Conservation (phyloP, 805 yeast genomes). For the Ogataea salicorniae region DNA sequence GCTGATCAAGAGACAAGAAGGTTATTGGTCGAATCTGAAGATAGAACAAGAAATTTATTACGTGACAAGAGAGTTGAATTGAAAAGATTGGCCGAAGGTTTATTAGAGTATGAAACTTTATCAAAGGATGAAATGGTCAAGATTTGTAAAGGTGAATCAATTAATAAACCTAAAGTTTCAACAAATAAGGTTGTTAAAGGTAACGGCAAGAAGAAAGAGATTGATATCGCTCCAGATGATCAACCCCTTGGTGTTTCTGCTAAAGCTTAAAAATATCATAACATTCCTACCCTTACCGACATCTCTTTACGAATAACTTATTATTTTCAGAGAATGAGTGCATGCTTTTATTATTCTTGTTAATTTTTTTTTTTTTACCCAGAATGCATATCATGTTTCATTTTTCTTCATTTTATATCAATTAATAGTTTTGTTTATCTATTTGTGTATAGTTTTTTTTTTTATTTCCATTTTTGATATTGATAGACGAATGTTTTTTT, state of each 20-base stretch:
- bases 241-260: constrained; percentile 25
- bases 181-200: constrained; percentile 71
- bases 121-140: constrained; percentile 86
- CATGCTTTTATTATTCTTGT: not conserved
- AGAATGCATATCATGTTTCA: too few relatives aligned
- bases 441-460: too few relatives aligned
- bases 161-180: constrained; percentile 61
- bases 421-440: too few relatives aligned
- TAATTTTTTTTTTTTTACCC: too few relatives aligned
- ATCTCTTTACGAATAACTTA: not conserved
- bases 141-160: constrained; percentile 72
- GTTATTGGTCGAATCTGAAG: constrained; percentile 68
- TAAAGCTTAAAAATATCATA: constrained; percentile 11
- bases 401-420: too few relatives aligned
- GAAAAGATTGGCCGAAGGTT: constrained; percentile 84
- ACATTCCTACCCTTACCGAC: not conserved
- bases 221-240: constrained; percentile 32
- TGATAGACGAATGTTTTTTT: too few relatives aligned
- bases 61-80: constrained; percentile 61
- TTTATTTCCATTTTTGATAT: too few relatives aligned
- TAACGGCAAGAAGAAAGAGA: constrained; percentile 28
- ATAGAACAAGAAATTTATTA: constrained; percentile 69
- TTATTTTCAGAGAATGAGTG: not conserved
- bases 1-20: constrained; percentile 91
- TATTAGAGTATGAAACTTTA: constrained; percentile 91